Conservation (phyloP, 2,329 filamentous ascomycete genomes). For the Hypomyces rosellus region DNA sequence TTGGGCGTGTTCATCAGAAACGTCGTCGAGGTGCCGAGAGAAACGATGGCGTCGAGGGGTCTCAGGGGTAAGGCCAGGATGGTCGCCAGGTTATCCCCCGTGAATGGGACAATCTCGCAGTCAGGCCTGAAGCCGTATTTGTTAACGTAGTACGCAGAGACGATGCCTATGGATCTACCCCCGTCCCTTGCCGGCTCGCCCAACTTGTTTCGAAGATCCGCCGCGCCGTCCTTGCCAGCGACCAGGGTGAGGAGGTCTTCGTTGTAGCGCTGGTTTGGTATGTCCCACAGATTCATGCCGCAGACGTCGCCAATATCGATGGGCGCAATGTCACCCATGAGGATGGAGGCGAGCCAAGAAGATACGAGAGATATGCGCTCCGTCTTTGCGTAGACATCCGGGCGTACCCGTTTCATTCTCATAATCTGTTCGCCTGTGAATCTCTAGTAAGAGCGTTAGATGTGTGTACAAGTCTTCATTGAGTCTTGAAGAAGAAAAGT, state of each 20-base stretch:
- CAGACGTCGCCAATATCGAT: slow-evolving; percentile 93
- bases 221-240: slow-evolving; percentile 56
- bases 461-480: slow-evolving; percentile 12
- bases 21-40: slow-evolving; percentile 88
- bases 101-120: slow-evolving; percentile 79
- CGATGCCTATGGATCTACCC: slow-evolving; percentile 66
- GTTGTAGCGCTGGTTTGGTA: slow-evolving; percentile 66
- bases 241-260: slow-evolving; percentile 68
- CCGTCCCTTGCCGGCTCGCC: slow-evolving; percentile 76
- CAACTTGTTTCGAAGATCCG: slow-evolving; percentile 67
- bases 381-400: slow-evolving; percentile 74
- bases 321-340: slow-evolving; percentile 78
- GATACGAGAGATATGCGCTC: slow-evolving; percentile 87
- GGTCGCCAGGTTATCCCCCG: slow-evolving; percentile 92
- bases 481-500: neutral
- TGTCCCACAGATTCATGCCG: slow-evolving; percentile 96
- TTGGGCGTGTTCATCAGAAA: slow-evolving; percentile 95
- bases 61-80: slow-evolving; percentile 86
- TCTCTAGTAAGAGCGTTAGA: slow-evolving; percentile 45
- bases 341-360: slow-evolving; percentile 86
- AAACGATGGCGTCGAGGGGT: slow-evolving; percentile 87
- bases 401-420: slow-evolving; percentile 73
- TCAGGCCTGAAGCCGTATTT: slow-evolving; percentile 71
- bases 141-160: slow-evolving; percentile 71
- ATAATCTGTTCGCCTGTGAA: slow-evolving; percentile 98